These are phyloP conservation scores for Zygotorulaspora florentina DNA, from an alignment of 805 yeast species.

Conservation along the genomic window DNA sequence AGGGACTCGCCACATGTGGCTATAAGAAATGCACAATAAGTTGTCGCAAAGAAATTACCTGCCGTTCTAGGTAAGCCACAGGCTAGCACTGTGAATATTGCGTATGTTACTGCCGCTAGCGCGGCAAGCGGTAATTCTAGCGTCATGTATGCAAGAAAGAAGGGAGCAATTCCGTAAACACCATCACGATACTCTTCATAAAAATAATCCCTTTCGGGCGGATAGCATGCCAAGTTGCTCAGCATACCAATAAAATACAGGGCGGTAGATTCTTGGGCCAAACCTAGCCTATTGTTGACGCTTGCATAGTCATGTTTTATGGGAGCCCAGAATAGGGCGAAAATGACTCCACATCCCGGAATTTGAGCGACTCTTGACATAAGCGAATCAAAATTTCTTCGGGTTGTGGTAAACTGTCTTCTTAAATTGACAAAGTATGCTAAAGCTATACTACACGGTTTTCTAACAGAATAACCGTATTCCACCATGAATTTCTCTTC, in stretches of 20 bases:
- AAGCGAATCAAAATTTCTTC: conserved; percentile 53
- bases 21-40: conserved; percentile 49
- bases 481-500: conserved; percentile 13
- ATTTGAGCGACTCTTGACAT: conserved; percentile 64
- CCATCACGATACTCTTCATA: conserved; percentile 76
- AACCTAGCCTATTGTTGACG: conserved; percentile 64
- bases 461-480: conserved; percentile 21
- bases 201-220: conserved; percentile 67
- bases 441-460: conserved; percentile 17
- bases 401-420: conserved; percentile 38
- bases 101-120: conserved; percentile 50
- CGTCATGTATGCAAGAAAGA: conserved; percentile 42
- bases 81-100: conserved; percentile 61
- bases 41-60: conserved; percentile 60
- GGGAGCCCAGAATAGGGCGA: conserved; percentile 66
- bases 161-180: conserved; percentile 61
- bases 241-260: conserved; percentile 76
- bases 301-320: conserved; percentile 45
- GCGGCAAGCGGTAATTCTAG: conserved; percentile 30
- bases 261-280: conserved; percentile 68
- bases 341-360: conserved; percentile 57
- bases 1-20: conserved; percentile 79
- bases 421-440: conserved; percentile 40
- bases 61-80: conserved; percentile 70
- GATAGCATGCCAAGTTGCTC: conserved; percentile 71